Base-by-base conservation (phyloP, 345 rosid genomes). In the Heritiera fomes region DNA sequence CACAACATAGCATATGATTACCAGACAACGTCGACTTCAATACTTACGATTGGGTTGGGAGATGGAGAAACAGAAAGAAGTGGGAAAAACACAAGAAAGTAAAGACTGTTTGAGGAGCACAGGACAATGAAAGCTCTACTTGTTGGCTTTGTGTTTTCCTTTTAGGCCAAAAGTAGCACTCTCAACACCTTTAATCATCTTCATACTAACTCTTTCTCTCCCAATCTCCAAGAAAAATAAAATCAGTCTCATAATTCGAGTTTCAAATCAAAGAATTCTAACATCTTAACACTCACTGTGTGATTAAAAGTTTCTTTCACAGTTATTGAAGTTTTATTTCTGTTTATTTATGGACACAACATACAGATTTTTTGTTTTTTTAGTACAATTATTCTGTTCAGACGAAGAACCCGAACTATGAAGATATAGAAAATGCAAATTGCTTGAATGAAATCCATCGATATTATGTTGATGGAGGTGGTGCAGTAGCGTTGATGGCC, bases 401-500 rank as follows among this genome's bases (percentile, higher is more conserved):
- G 38, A 34, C 38, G 1, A 34, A 34, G 2, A 34, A 34, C 3
- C 38, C 38, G 38, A 34, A 34, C 38, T 34, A 34, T 3, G 38
- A 34, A 34, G 38, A 34, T 1, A 34, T 34, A 34, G 38, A 34
- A 4, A 41, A 41, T 41, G 43, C 3, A 41, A 41, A 41, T 0
- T 41, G 43, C 43, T 41, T 41, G 38, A 34, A 34, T 41, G 43
- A 41, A 4, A 41, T 9, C 0, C 2, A 34, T 34, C 38, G 3
- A 23, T 34, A 41, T 13, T 49, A 55, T 2, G 7, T 17, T 0
- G 60, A 55, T 20, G 68, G 55, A 0, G 68, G 70, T 9, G 50
- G 78, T 4, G 55, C 70, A 0, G 68, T 75, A 28, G 78, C 78
- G n/a, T 75, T 23, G 56, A 61, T 45, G 78, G 69, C 69, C 58